Evolutionary conservation across 345 rosid genomes (phyloP), one percentile per base, ranked within the genome.

Genomic region (Aethionema arabicum): DNA sequence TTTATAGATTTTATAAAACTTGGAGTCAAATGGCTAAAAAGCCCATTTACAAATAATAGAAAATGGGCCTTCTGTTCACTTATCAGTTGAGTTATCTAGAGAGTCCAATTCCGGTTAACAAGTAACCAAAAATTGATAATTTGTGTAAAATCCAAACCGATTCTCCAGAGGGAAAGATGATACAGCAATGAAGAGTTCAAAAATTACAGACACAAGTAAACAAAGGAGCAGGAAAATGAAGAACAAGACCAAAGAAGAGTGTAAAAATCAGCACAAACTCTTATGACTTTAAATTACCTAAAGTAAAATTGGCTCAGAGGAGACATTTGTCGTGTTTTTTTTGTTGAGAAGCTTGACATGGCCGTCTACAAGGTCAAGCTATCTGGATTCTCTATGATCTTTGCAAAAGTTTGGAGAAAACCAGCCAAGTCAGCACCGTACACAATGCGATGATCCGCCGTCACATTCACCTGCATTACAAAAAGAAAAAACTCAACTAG

Each of bases 371-470:
- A 70, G 54, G 97, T 87, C 63, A 93, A 81, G 77, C 83, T 78
- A 44, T 85, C 96, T 14, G 97, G 95, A 75, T 85, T 83, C 78
- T 83, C 87, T 52, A 93, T 52, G 43, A 93, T 87, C 88, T 85
- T 87, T 56, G 97, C 79, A 64, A 90, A 90, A n/a, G 97, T 87
- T 71, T 81, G 85, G 52, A 93, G 90, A 80, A 87, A 89, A 45
- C 91, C 85, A 11, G 99, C 97, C 79, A 89, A 82, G 80, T 93
- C 91, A 57, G 99, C 99, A 50, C 99, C 97, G 36, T 89, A 89
- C 11, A 89, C 55, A 38, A 93, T 87, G 21, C 91, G 82, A 80
- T 89, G 96, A 79, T 93, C 99, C 8, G 97, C 96, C 13, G 99
- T 89, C 61, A 89, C 97, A 70, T 93, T 93, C 77, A 89, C 96